Base-by-base conservation (phyloP, 176 grass and related monocot genomes). In the Eleusine indica region DNA sequence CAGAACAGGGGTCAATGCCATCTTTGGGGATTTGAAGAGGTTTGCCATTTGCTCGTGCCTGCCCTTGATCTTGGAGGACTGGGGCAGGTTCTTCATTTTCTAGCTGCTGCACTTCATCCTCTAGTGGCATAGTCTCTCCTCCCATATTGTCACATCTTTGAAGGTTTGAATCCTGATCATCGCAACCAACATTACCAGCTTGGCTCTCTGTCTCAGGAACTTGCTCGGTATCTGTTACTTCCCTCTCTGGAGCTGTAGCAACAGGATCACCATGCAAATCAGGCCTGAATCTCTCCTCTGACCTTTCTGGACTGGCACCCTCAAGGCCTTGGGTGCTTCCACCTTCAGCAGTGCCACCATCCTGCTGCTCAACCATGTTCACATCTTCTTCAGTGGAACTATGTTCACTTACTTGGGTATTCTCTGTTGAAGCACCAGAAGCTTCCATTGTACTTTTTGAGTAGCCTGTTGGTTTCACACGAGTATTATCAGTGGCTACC, bases 111-210 rank as follows among this genome's bases (percentile, higher is more conserved):
- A 73, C 62, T 66, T 99, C 97, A 81, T 96, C 91, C 12, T 99
- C 93, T 69, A 94, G 85, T 37, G 93, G 93, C 89, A 94, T 86
- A n/a, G 87, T 91, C 16, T 99, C 93, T 80, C 89, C 93, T 81
- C 47, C 89, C 29, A 90, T 82, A 70, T 92, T 77, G 13, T 82
- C 93, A 80, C 84, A 93, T 90, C 80, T 97, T 74, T 87, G 80
- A 71, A 79, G 78, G 38, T 56, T 38, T 28, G 82, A 71, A 66
- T 82, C 81, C 40, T 51, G 86, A 72, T 89, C 91, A 77, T 82
- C 75, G 10, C 79, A 85, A 19, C 69, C 79, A 83, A 74, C 53
- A 73, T 80, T 87, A 51, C 85, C 93, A 30, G 69, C 80, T 89
- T 91, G 87, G 78, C 85, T 94, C 82, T 96, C 89, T 28, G 89